phyloP scores from a whole-genome alignment of 768 basidiomycete genomes.

The Podaxis mareebaensis region DNA sequence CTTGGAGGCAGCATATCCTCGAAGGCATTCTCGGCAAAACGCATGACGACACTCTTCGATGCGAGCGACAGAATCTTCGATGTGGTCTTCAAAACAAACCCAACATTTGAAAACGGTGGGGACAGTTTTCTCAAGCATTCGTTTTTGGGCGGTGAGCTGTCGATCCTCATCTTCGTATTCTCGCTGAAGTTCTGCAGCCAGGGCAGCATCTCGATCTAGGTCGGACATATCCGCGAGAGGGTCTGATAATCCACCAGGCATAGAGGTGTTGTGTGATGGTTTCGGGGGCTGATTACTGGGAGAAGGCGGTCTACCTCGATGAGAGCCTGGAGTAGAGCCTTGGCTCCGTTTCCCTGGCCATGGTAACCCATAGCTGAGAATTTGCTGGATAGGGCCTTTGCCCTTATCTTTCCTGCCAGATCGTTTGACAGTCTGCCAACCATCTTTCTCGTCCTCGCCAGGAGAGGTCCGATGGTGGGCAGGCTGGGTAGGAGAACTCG shows the following conservation, averaged over 20 bases:
- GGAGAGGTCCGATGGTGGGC: neutral
- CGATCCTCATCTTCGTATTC: constrained; percentile 8
- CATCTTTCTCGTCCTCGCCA: neutral
- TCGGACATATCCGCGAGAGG: neutral
- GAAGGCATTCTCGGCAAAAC: constrained; percentile 14
- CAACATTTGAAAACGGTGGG: constrained; percentile 37
- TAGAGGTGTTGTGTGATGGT: neutral
- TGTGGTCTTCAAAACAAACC: constrained; percentile 47
- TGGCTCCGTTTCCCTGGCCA: neutral
- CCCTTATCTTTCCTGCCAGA: constrained; percentile 4
- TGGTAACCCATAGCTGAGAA: neutral
- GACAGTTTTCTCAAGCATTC: constrained; percentile 1
- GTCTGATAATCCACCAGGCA: constrained; percentile 1
- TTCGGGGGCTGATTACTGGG: neutral
- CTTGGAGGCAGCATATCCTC: constrained; percentile 4
- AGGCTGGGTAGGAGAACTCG: neutral
- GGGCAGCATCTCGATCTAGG: constrained; percentile 5
- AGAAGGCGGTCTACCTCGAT: neutral
- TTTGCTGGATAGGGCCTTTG: neutral
- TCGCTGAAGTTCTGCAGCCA: constrained; percentile 12
- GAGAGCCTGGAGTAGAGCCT: neutral
- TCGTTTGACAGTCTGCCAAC: constrained; percentile 12
- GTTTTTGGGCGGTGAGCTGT: neutral
- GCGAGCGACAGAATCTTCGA: constrained; percentile 40
- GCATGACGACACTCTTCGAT: constrained; percentile 42